Evolutionary conservation across 441 rosid species (phyloP), one percentile per base, ranked within the genome.

Genomic region (Syzygium syzygioides): DNA sequence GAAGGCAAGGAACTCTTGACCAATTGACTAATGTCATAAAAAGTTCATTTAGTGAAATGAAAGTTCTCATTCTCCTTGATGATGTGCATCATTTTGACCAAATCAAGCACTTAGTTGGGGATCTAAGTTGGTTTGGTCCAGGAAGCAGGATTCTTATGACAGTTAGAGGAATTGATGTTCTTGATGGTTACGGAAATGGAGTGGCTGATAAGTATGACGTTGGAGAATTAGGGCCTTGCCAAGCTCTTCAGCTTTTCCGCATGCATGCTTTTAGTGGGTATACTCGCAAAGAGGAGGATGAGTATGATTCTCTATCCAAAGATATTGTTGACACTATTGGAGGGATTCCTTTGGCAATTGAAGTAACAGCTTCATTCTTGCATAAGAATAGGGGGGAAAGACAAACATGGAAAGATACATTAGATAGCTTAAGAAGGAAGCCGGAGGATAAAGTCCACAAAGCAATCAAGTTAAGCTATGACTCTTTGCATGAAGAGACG

Each of bases 31-130:
- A 52, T 17, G 19, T 87, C 59, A 64, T 87, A 34, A 7, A n/a
- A 50, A 13, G 20, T 87, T 62, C 55, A 30, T 87, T 64, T 66
- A 9, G 26, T 0, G 3, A 32, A 4, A 50, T 32, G 18, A 87
- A 53, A 54, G 64, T 68, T 53, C 88, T 87, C 48, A 50, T 87
- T 68, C 32, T 87, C 3, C 85, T 87, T 20, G 88, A 87, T 53
- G 85, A 68, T 68, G 85, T 87, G 41, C 84, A 87, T 71, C 0
- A 25, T 11, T n/a, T 18, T 28, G 52, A 53, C 1, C 88, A 87
- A 45, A 20, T 87, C 30, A 53, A 23, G 9, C 48, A 23, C n/a
- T 20, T 87, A 32, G 85, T 14, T 9, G 25, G 60, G 48, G 0
- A 68, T 0, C 41, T 12, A 0, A n/a, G 15, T 53, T 87, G 88